Evolutionary conservation across 129 eudicot species (phyloP), one percentile per base, ranked within the genome.

Genomic region (Arctium lappa): DNA sequence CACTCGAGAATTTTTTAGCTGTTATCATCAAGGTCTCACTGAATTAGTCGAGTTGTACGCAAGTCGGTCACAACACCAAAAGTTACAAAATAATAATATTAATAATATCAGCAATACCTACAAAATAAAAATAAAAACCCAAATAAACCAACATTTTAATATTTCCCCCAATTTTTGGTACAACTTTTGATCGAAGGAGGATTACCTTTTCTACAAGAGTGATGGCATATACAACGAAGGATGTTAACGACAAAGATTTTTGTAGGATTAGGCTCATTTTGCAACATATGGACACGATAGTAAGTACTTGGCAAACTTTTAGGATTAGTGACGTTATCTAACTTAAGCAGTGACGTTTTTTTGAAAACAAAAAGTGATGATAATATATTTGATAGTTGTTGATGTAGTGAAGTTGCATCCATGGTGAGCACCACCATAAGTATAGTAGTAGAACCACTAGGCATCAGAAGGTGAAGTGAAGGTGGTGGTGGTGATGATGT

Each of bases 401-500:
- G 68, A 60, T 60, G 68, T 60, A 60, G 68, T 60, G 68, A 60
- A 60, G 68, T 60, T 60, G 68, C 68, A 60, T 60, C 68, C 68
- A 60, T 16, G 29, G 68, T 73, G 6, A 73, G 32, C 44, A 13
- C 44, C 63, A 76, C 31, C 72, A 69, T 30, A 33, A n/a, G 5
- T 22, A 22, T 22, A 22, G 27, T 22, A 22, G 27, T 11, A 34
- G 7, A 39, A 63, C 70, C 66, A 31, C 15, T 15, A 69, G 11
- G 22, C 87, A 72, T 86, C 84, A 87, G 88, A 62, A 89, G 72
- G 85, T 71, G 73, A 8, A 60, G 29, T 56, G 39, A 34, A 70
- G 76, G 9, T 32, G 40, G 33, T 18, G 34, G n/a, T 31, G 40
- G 68, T 60, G 68, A 6, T 60, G 65, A 16, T 60, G 65, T 88